These are phyloP conservation scores for Aureoboletus auriporus DNA, from an alignment of 768 basidiomycete species.

Conservation along the genomic window DNA sequence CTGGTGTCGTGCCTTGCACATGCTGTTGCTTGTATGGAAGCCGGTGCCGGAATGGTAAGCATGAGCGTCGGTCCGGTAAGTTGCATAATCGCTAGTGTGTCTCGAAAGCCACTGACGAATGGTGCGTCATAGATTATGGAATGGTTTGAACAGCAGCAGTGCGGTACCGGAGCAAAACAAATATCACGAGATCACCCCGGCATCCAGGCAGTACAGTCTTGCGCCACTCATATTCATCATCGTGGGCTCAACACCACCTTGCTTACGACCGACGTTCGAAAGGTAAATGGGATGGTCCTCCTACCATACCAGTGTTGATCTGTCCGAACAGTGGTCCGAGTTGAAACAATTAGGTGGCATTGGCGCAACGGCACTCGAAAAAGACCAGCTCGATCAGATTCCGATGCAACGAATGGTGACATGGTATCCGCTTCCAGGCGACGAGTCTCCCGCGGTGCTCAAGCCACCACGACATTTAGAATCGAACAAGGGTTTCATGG, in stretches of 20 bases:
- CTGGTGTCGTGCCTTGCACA: constrained; percentile 53
- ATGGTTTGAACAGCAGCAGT: constrained; percentile 37
- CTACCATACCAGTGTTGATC: too few relatives aligned
- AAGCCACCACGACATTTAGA: constrained; percentile 20
- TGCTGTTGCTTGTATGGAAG: constrained; percentile 51
- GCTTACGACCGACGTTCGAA: constrained; percentile 40
- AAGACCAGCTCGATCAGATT: constrained; percentile 35
- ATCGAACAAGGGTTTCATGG: constrained; percentile 31
- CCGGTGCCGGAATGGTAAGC: constrained; percentile 44
- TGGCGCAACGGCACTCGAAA: constrained; percentile 41
- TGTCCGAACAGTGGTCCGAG: constrained; percentile 34
- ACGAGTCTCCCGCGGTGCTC: constrained; percentile 26
- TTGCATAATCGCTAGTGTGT: background rate
- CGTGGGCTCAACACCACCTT: constrained; percentile 38
- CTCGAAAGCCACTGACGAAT: constrained; percentile 1
- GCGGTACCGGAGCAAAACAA: background rate
- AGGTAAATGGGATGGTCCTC: constrained; percentile 22
- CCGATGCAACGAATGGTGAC: constrained; percentile 28
- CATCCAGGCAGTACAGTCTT: constrained; percentile 44
- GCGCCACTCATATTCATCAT: constrained; percentile 39
- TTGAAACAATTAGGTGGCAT: constrained; percentile 39
- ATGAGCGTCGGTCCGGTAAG: constrained; percentile 50
- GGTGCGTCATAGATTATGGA: constrained; percentile 34
- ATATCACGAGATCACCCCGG: constrained; percentile 35
- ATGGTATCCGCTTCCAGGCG: constrained; percentile 25